Percentiles rank a stretch among this genome's conserved stretches.
Evolutionary conservation across 2,329 filamentous ascomycete species (phyloP).

Genomic region (Paraconiothyrium sp.): DNA sequence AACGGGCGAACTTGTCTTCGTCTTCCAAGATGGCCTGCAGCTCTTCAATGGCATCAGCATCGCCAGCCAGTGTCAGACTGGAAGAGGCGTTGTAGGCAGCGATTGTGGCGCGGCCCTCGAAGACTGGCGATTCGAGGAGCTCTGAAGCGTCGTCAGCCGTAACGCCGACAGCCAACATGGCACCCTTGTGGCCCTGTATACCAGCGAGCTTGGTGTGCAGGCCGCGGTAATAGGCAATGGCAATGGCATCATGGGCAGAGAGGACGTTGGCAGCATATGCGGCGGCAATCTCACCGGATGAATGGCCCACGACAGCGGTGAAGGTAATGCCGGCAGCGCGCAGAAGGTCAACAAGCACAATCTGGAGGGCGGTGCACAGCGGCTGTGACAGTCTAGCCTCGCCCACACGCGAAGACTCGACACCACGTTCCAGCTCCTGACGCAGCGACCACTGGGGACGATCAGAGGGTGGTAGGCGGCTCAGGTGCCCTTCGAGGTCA

Average conservation of each 20-base stretch:
- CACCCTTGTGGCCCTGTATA: neutral
- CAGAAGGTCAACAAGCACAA: constrained; percentile 28
- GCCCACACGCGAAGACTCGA: neutral
- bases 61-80: constrained; percentile 37
- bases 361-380: constrained; percentile 27
- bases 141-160: constrained; percentile 28
- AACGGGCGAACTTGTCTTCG: constrained; percentile 31
- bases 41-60: constrained; percentile 18
- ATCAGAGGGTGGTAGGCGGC: too few species aligned
- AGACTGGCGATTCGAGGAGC: constrained; percentile 30
- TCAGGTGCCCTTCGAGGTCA: too few species aligned
- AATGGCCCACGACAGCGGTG: constrained; percentile 28
- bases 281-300: constrained; percentile 47
- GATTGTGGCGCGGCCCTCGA: constrained; percentile 29
- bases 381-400: constrained; percentile 30
- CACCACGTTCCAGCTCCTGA: constrained; percentile 13
- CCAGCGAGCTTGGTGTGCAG: neutral
- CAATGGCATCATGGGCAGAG: constrained; percentile 30
- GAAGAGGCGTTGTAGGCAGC: constrained; percentile 34
- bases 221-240: constrained; percentile 30
- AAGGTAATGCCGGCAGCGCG: constrained; percentile 20
- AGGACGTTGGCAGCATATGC: constrained; percentile 46
- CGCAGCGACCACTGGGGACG: constrained; percentile 14
- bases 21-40: constrained; percentile 18
- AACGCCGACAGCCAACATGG: constrained; percentile 44